A percentile compares a stretch with the other conserved stretches of the same genome.
Evolutionary conservation across 352 stramenopile genomes (phyloP).

Genomic region (Pythium biforme): DNA sequence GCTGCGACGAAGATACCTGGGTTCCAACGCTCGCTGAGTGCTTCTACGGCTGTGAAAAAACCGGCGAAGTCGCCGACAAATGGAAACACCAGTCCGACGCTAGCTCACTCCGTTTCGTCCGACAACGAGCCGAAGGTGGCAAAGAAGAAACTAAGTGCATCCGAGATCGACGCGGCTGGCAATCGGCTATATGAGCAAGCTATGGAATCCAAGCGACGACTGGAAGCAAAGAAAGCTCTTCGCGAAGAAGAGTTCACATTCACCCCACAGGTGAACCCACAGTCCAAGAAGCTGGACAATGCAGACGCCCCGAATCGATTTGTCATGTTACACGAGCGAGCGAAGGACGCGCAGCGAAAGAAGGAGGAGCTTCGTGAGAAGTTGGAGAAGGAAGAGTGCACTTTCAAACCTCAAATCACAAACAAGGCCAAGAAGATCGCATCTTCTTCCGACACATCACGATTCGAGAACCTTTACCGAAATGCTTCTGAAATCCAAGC

Average conservation of each 20-base stretch:
- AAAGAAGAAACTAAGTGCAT: conserved; percentile 59
- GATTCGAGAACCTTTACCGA: conserved; percentile 79
- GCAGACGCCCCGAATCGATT: conserved; percentile 42
- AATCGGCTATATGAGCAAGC: conserved; percentile 66
- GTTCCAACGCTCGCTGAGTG: conserved; percentile 22
- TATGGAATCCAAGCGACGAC: conserved; percentile 52
- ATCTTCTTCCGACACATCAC: conserved; percentile 34
- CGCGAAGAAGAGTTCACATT: conserved; percentile 59
- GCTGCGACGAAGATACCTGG: conserved; percentile 13
- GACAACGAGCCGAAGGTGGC: conserved; percentile 8
- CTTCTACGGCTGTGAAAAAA: conserved; percentile 8
- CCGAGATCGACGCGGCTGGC: conserved; percentile 47
- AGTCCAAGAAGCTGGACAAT: conserved; percentile 40
- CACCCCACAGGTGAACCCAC: conserved; percentile 51
- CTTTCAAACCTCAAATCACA: conserved; percentile 70
- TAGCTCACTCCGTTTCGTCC: background rate
- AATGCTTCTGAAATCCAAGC: conserved; percentile 61
- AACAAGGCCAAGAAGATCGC: conserved; percentile 55
- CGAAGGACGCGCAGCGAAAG: conserved; percentile 46
- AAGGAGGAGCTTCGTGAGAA: conserved; percentile 61
- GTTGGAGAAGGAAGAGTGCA: conserved; percentile 48
- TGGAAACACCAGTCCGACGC: conserved; percentile 3
- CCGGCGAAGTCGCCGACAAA: conserved; percentile 26
- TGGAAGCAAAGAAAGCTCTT: conserved; percentile 50
- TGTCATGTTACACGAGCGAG: conserved; percentile 49